Base-by-base conservation (phyloP, 1,284 basidiomycete genomes). In the Sporisorium exsertum region DNA sequence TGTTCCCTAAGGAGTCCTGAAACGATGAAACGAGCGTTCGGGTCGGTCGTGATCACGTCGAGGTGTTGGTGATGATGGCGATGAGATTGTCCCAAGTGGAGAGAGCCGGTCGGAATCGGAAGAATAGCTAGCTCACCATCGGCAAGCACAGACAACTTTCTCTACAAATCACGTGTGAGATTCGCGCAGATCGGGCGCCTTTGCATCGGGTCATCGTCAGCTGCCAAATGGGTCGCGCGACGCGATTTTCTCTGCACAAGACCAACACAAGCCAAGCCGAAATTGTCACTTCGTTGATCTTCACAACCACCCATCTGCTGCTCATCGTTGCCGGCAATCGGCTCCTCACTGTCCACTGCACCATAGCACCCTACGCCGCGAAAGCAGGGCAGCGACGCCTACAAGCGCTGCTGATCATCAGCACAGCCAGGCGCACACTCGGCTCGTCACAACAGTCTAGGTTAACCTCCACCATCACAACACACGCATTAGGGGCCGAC, bases 91-190 rank as follows among this genome's bases (percentile, higher is more conserved):
- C 35, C 32, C 47, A 53, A 66, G 58, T 42, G 53, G 47, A 52
- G 46, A 49, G 56, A 37, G 35, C 15, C 69, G 69, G 69, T 72
- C 45, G 32, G 63, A 72, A 58, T 72, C 69, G 69, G 69, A 72
- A 72, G 69, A 72, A 58, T 16, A 55, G 56, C 15, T 37, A 4
- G 12, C 43, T 24, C 15, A 50, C 27, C 49, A 47, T 54, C 59
- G 45, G 32, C 51, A 43, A 20, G 40, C 45, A 32, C 35, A 50
- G 27, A 50, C 13, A 20, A 13, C 18, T 27, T 5, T 12, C 6
- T 7, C 22, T 40, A 4, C 3, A 65, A 55, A 71, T 72, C 69
- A 72, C 69, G 69, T 72, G 69, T 52, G 24, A n/a, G 27, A 61
- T 43, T 22, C 37, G 18, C 32, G 22, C 10, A 20, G 9, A 18